phyloP scores from a whole-genome alignment of 225 moss, liverwort and hornwort genomes.

The Sphagnum tenellum region DNA sequence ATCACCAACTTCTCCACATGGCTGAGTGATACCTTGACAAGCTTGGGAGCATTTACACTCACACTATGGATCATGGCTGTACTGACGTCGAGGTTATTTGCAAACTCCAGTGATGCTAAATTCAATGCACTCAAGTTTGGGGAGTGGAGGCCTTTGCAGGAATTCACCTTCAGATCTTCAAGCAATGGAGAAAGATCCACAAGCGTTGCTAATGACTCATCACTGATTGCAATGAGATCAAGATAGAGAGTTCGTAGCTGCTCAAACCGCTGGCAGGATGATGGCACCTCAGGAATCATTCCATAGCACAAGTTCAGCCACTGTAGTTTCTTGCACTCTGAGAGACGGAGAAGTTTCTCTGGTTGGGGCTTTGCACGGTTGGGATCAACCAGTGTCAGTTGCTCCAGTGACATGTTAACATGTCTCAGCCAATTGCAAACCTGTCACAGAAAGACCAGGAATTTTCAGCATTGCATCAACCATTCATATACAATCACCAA shows the following conservation, averaged over 20 bases:
- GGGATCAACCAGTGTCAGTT: slow-evolving; percentile 48
- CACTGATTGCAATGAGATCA: slow-evolving; percentile 40
- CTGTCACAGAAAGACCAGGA: slow-evolving; percentile 17
- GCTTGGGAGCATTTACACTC: slow-evolving; percentile 35
- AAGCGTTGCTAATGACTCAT: slow-evolving; percentile 33
- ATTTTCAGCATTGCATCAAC: background rate
- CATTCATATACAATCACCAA: too few species aligned
- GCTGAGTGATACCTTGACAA: slow-evolving; percentile 31
- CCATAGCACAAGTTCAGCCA: slow-evolving; percentile 54
- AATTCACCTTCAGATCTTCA: slow-evolving; percentile 45
- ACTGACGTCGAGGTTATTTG: slow-evolving; percentile 36
- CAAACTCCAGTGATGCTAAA: slow-evolving; percentile 39
- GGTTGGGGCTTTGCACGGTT: slow-evolving; percentile 54
- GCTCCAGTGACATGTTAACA: slow-evolving; percentile 43
- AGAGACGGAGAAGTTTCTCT: slow-evolving; percentile 42
- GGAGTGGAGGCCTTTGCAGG: slow-evolving; percentile 44
- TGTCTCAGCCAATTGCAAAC: slow-evolving; percentile 55
- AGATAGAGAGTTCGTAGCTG: slow-evolving; percentile 40
- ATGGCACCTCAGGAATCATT: slow-evolving; percentile 44
- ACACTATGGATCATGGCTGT: slow-evolving; percentile 31
- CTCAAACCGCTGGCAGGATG: slow-evolving; percentile 31
- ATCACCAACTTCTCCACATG: slow-evolving; percentile 50
- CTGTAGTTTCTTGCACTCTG: slow-evolving; percentile 46
- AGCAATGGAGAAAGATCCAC: slow-evolving; percentile 46
- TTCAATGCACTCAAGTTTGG: slow-evolving; percentile 51